Conservation (phyloP, 139 green algal species). For the Chlamydomonas asymmetrica region DNA sequence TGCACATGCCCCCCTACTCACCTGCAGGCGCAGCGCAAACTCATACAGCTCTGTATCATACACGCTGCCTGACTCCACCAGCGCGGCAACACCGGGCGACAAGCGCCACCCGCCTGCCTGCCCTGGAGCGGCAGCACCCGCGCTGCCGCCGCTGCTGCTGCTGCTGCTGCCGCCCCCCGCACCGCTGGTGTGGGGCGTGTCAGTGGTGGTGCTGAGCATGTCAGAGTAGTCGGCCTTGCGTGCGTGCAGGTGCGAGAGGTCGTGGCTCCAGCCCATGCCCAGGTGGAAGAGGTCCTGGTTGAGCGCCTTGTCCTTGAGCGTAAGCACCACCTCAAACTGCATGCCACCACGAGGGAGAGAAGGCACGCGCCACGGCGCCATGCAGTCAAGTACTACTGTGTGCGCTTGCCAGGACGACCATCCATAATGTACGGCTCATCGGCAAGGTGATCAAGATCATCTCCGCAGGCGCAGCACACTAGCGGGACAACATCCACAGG, state of each 20-base stretch:
- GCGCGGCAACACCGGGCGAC: neutral
- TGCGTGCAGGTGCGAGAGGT: constrained; percentile 21
- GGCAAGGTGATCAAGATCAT: too few species aligned
- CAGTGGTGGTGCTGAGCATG: too few species aligned
- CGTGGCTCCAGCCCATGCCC: constrained; percentile 18
- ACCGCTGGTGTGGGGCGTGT: neutral
- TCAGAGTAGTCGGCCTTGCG: neutral
- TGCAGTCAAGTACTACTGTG: too few species aligned
- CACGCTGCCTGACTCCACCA: neutral
- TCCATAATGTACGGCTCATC: too few species aligned
- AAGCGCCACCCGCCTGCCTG: neutral
- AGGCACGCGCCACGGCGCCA: too few species aligned
- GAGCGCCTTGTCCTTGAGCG: neutral
- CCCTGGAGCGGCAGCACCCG: neutral
- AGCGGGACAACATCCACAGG: too few species aligned
- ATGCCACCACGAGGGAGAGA: too few species aligned
- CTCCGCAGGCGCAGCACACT: too few species aligned
- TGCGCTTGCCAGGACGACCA: too few species aligned
- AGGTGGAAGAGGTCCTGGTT: constrained; percentile 19
- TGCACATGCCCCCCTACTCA: too few species aligned
- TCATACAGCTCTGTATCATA: constrained; percentile 16
- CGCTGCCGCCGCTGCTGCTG: neutral
- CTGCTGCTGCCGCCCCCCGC: neutral
- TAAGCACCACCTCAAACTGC: constrained; percentile 28
- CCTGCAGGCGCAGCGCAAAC: constrained; percentile 21